phyloP scores from a whole-genome alignment of 768 basidiomycete species.

The Macrolepiota albuminosa region DNA sequence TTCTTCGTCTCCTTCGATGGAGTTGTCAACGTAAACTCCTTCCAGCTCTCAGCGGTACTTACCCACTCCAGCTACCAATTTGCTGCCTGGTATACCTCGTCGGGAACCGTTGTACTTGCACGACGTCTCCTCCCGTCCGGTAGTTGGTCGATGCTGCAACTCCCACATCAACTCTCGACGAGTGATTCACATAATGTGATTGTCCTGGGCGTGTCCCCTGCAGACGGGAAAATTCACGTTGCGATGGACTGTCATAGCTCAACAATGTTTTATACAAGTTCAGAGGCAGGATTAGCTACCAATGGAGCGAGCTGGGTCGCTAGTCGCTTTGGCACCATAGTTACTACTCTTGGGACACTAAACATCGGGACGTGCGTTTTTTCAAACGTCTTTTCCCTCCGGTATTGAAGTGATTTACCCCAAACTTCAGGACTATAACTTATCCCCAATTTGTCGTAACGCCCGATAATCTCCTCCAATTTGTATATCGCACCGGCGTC shows the following conservation, averaged over 20 bases:
- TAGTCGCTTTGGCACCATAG: conserved; percentile 36
- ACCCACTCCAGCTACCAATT: conserved; percentile 37
- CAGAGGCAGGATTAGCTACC: conserved; percentile 34
- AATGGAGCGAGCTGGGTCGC: conserved; percentile 39
- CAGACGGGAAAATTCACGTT: conserved; percentile 42
- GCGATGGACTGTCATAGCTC: conserved; percentile 45
- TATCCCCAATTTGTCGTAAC: conserved; percentile 47
- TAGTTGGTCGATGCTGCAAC: conserved; percentile 35
- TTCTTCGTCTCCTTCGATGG: conserved; percentile 44
- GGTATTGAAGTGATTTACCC: not conserved
- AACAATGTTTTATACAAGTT: conserved; percentile 37
- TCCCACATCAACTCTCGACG: conserved; percentile 36
- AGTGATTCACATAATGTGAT: conserved; percentile 43
- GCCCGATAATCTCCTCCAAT: conserved; percentile 41
- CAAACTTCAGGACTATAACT: conserved; percentile 30
- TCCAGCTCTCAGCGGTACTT: conserved; percentile 38
- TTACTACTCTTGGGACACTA: conserved; percentile 34
- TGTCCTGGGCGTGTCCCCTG: conserved; percentile 38
- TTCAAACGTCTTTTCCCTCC: not conserved
- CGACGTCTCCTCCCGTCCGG: conserved; percentile 36
- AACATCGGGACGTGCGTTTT: conserved; percentile 36
- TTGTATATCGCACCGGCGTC: conserved; percentile 42
- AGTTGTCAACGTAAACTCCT: conserved; percentile 43
- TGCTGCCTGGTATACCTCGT: conserved; percentile 42
- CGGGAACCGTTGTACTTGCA: conserved; percentile 33